These are phyloP conservation scores for Rubia occidens DNA, from an alignment of 305 asterid species.

Conservation along the genomic window DNA sequence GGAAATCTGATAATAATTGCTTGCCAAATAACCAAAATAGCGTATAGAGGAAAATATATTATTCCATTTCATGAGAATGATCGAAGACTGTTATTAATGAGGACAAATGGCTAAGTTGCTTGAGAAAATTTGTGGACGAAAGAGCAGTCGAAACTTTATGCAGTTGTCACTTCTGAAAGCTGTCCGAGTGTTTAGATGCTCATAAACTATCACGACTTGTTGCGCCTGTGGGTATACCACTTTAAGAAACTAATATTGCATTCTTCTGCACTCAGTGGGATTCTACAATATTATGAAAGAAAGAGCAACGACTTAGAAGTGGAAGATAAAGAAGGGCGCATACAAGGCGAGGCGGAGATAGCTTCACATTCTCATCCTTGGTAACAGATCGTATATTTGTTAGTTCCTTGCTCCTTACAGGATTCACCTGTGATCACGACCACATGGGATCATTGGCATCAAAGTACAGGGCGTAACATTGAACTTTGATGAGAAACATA, in stretches of 20 bases:
- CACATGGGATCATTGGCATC: constrained; percentile 13
- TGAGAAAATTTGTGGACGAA: not conserved
- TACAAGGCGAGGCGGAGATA: constrained; percentile 96
- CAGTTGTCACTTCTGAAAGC: not conserved
- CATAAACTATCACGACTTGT: not conserved
- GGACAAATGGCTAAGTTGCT: not conserved
- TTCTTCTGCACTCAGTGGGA: not conserved
- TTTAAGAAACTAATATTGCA: not conserved
- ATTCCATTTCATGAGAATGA: not conserved
- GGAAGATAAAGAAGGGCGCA: constrained; percentile 13
- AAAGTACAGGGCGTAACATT: constrained; percentile 11
- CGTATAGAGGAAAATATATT: not conserved
- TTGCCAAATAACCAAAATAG: not conserved
- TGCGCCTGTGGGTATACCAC: not conserved
- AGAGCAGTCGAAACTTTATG: not conserved
- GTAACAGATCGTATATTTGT: constrained; percentile 68
- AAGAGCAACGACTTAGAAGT: not conserved
- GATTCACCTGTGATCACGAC: constrained; percentile 58
- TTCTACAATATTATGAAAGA: constrained; percentile 9
- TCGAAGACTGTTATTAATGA: not conserved
- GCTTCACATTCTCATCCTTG: constrained; percentile 87
- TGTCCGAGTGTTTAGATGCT: not conserved
- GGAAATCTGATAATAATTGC: not conserved
- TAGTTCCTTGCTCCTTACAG: constrained; percentile 75
- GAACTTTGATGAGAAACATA: constrained; percentile 3